phyloP scores from a whole-genome alignment of 2,329 filamentous ascomycete species.

The Colletotrichum acutatum region DNA sequence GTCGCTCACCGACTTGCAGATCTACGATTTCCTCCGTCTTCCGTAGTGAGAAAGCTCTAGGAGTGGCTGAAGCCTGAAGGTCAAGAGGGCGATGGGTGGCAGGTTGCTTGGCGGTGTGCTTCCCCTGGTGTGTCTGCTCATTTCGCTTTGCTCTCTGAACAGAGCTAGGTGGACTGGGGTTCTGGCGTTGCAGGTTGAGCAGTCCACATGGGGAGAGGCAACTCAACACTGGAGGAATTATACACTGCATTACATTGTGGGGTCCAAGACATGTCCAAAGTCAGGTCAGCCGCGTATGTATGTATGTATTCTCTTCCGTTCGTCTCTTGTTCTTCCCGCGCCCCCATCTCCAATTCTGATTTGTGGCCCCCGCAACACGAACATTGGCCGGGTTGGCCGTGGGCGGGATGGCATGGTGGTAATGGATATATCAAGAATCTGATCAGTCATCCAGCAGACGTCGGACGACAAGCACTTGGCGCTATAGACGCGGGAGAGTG shows the following conservation, averaged over 20 bases:
- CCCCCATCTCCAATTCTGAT: not conserved
- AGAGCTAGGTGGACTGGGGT: not conserved
- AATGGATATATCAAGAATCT: not conserved
- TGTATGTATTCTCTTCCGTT: not conserved
- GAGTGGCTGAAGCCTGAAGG: not conserved
- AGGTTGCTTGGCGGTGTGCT: not conserved
- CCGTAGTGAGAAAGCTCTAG: not conserved
- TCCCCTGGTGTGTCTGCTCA: slow-evolving; percentile 17
- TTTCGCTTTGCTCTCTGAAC: slow-evolving; percentile 19
- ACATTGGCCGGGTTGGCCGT: not conserved
- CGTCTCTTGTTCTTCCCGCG: not conserved
- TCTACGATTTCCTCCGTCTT: slow-evolving; percentile 10
- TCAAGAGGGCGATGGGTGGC: too few relatives aligned
- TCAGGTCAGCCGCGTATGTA: not conserved
- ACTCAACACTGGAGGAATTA: not conserved
- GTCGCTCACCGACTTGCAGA: slow-evolving; percentile 21
- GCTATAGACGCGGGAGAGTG: not conserved
- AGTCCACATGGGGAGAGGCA: not conserved
- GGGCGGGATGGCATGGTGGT: not conserved
- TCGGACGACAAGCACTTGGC: too few relatives aligned
- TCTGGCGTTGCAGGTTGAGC: not conserved
- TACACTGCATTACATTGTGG: slow-evolving; percentile 1
- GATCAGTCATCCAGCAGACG: not conserved
- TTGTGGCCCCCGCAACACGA: not conserved
- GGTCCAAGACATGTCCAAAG: not conserved